Conservation (phyloP, 768 basidiomycete species). For the Astraeus odoratus region DNA sequence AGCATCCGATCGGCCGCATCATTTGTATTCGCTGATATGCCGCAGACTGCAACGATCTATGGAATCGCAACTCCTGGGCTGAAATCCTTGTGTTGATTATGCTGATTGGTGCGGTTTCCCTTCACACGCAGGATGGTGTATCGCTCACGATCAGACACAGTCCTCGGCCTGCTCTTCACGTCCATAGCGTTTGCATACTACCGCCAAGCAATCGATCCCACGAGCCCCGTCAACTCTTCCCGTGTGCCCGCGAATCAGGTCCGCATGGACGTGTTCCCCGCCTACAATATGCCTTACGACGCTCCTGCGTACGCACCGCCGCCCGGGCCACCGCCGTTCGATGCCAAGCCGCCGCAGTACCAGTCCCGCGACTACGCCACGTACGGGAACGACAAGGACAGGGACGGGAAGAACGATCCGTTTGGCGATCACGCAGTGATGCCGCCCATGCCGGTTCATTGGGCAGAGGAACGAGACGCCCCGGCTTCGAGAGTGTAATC, state of each 20-base stretch:
- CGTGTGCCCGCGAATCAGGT: conserved; percentile 36
- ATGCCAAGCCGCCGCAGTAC: conserved; percentile 47
- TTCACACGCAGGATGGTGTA: not conserved
- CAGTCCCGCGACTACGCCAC: conserved; percentile 28
- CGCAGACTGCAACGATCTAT: conserved; percentile 56
- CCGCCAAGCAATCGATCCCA: conserved; percentile 68
- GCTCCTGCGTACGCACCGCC: conserved; percentile 42
- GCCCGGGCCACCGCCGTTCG: conserved; percentile 40
- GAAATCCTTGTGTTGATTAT: conserved; percentile 61
- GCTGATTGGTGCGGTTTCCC: conserved; percentile 41
- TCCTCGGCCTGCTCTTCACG: conserved; percentile 56
- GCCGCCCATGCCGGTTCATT: conserved; percentile 28
- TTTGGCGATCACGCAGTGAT: conserved; percentile 43
- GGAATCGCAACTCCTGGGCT: conserved; percentile 60
- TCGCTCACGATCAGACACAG: conserved; percentile 27
- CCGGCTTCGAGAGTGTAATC: conserved; percentile 19
- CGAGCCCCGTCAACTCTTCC: conserved; percentile 43
- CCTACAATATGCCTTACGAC: conserved; percentile 56
- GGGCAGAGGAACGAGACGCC: conserved; percentile 39
- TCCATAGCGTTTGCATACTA: conserved; percentile 63
- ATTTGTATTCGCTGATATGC: conserved; percentile 7
- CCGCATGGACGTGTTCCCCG: conserved; percentile 35
- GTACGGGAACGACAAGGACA: conserved; percentile 23
- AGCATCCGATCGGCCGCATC: conserved; percentile 13
- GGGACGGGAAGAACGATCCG: conserved; percentile 39